A percentile compares a stretch with the other conserved stretches of the same genome.
Evolutionary conservation across 2,329 filamentous ascomycete genomes (phyloP).

Genomic region (Aspergillus piperis): DNA sequence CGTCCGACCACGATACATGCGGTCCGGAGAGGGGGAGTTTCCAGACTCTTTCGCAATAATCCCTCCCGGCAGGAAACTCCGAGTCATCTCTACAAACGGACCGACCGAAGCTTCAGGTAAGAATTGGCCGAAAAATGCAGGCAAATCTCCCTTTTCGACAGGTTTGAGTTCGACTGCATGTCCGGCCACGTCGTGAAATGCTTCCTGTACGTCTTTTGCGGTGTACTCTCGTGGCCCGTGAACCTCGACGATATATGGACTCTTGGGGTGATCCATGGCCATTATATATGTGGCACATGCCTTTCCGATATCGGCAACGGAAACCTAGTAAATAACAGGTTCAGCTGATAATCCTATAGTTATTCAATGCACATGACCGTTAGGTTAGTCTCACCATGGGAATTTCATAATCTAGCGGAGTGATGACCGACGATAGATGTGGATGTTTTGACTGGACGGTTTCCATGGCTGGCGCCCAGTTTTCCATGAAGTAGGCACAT

Average conservation of each 20-base stretch:
- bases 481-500: conserved; percentile 23
- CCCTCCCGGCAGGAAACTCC: conserved; percentile 17
- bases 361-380: background rate
- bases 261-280: background rate
- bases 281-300: conserved; percentile 9
- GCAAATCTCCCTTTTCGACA: conserved; percentile 9
- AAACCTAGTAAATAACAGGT: background rate
- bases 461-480: conserved; percentile 11
- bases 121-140: conserved; percentile 11
- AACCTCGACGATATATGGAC: conserved; percentile 16
- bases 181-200: conserved; percentile 11
- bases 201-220: conserved; percentile 12
- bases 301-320: conserved; percentile 15
- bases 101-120: conserved; percentile 10
- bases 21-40: background rate
- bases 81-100: conserved; percentile 18
- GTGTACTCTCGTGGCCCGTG: conserved; percentile 17
- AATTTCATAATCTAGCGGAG: conserved; percentile 16
- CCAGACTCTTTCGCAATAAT: background rate
- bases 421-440: conserved; percentile 14
- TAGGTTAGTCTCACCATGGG: conserved; percentile 11
- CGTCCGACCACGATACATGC: conserved; percentile 1
- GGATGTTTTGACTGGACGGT: conserved; percentile 9
- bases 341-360: background rate
- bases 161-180: conserved; percentile 13